phyloP scores from a whole-genome alignment of 2,329 filamentous ascomycete species.

The Aspergillus fumigatiaffinis region DNA sequence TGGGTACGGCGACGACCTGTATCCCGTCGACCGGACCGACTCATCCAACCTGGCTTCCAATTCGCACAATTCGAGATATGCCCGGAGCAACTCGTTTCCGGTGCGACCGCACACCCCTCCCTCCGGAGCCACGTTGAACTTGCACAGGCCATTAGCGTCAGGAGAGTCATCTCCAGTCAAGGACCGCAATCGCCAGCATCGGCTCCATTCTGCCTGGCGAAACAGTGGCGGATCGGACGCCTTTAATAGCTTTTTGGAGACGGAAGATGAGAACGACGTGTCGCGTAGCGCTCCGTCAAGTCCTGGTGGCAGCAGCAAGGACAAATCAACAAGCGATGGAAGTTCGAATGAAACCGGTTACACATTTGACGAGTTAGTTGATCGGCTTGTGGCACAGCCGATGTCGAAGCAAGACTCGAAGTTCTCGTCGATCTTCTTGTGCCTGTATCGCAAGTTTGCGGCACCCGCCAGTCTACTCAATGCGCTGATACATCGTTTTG shows the following conservation, averaged over 20 bases:
- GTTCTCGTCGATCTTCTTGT: conserved; percentile 84
- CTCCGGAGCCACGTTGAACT: conserved; percentile 32
- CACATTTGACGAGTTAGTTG: conserved; percentile 67
- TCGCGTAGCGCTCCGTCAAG: conserved; percentile 23
- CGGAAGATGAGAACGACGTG: conserved; percentile 41
- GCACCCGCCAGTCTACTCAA: conserved; percentile 74
- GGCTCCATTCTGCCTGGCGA: conserved; percentile 35
- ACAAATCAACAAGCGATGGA: conserved; percentile 29
- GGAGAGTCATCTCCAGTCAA: conserved; percentile 27
- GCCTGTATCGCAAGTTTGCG: conserved; percentile 89
- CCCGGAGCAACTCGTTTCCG: conserved; percentile 48
- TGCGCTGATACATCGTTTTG: conserved; percentile 60
- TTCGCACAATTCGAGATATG: conserved; percentile 38
- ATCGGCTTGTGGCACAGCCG: conserved; percentile 76
- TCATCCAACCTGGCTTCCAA: conserved; percentile 36
- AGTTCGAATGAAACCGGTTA: conserved; percentile 34
- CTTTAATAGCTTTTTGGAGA: conserved; percentile 41
- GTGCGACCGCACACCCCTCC: conserved; percentile 46
- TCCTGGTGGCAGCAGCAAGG: conserved; percentile 25
- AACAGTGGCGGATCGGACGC: conserved; percentile 39
- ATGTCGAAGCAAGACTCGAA: conserved; percentile 85
- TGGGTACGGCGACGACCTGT: conserved; percentile 30
- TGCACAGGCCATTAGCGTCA: conserved; percentile 27
- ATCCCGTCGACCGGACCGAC: conserved; percentile 27
- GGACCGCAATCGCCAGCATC: conserved; percentile 29